Evolutionary conservation across 352 stramenopile species (phyloP), one percentile per base, ranked within the genome.

Genomic region (Phytophthora boehmeriae): DNA sequence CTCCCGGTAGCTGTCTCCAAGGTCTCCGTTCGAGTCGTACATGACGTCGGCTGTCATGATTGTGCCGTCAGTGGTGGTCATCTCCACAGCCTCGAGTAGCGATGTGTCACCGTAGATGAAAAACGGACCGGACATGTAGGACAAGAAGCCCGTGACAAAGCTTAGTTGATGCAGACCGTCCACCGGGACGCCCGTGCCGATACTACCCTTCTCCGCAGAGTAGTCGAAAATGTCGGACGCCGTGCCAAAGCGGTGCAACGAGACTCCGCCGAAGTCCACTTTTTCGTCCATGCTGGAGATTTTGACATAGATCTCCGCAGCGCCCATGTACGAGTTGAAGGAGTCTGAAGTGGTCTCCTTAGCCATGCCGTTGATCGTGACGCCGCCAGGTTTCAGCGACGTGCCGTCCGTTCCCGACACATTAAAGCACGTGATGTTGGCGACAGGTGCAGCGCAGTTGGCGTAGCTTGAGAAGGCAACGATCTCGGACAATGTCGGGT

Each of bases 91-190:
- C 3, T 74, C 61, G 0, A 73, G 60, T 34, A 93, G 52, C 20
- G 73, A 75, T 20, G 60, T 60, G 61, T 90, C 64, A 3, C 80
- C 78, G 52, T 79, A 84, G n/a, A 93, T 56, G 56, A 78, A 93
- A 56, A 89, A 63, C 17, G 84, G 81, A 20, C 75, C 86, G 47
- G 84, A 93, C 45, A 93, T 62, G 60, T 83, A 93, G 34, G 80
- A 77, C 27, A 91, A 43, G 58, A 93, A 89, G 38, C 84, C 84
- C 25, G 60, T 76, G 59, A 78, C 73, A 61, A 91, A 93, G 54
- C 74, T 78, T 46, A 89, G 50, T 39, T 76, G 67, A 52, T 93
- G 84, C 34, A 93, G 57, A 30, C 84, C 84, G 27, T 93, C 71
- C 11, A 93, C 76, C 0, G 84, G 84, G 45, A 76, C 62, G 8